A percentile compares a stretch with the other conserved stretches of the same genome.
Evolutionary conservation across 306 rosid genomes (phyloP).

Genomic region (Cicer arietinum): DNA sequence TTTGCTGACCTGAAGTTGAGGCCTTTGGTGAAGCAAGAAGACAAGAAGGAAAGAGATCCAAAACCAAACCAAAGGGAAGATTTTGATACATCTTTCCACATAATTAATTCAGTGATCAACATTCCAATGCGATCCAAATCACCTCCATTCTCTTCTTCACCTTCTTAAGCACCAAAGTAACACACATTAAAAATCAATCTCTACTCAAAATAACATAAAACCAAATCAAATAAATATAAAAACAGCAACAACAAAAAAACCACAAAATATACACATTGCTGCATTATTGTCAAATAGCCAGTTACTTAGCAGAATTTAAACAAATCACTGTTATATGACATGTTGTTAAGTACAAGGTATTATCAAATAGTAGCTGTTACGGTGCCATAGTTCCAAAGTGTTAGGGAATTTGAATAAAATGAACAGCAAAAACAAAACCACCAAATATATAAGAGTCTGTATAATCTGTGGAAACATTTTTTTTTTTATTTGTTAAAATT

Average conservation of each 20-base stretch:
- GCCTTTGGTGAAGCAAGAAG: slow-evolving; percentile 80
- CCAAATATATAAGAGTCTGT: no score
- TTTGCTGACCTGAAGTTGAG: slow-evolving; percentile 62
- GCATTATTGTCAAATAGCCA: no score
- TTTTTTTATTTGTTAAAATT: no score
- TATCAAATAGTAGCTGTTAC: no score
- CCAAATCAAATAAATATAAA: background rate
- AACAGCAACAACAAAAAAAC: background rate
- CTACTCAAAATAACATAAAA: slow-evolving; percentile 1
- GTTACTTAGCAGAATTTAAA: no score
- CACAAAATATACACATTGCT: no score
- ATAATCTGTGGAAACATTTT: no score
- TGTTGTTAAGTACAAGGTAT: no score
- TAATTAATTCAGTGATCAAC: slow-evolving; percentile 62
- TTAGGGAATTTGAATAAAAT: no score
- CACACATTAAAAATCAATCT: slow-evolving; percentile 17
- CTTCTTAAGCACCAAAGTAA: slow-evolving; percentile 51
- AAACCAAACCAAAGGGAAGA: slow-evolving; percentile 89
- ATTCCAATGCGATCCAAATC: slow-evolving; percentile 63
- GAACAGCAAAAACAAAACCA: no score
- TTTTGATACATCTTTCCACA: slow-evolving; percentile 85
- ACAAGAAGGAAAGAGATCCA: slow-evolving; percentile 73
- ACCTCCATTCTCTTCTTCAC: slow-evolving; percentile 55
- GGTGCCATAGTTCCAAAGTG: no score
- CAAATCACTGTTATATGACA: no score